These are phyloP conservation scores for Salix purpurea DNA, from an alignment of 345 rosid species.

Conservation along the genomic window DNA sequence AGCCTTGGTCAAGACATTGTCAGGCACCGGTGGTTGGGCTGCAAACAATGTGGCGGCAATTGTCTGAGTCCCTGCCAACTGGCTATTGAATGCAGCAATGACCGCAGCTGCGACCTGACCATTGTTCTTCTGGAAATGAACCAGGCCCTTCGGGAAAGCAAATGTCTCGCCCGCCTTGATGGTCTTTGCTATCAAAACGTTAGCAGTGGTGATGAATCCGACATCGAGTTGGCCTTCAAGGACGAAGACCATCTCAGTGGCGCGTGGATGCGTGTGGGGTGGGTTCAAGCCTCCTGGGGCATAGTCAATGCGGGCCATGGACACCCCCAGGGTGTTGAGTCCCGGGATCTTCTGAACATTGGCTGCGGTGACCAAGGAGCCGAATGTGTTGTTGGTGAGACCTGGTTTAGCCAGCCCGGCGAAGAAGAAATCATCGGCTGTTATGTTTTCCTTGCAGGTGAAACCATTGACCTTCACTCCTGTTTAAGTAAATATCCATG, in stretches of 20 bases:
- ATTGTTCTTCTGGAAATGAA: conserved; percentile 29
- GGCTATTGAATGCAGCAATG: conserved; percentile 30
- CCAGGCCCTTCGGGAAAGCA: conserved; percentile 21
- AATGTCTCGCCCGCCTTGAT: conserved; percentile 19
- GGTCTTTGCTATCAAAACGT: conserved; percentile 15
- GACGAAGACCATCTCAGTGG: conserved; percentile 26
- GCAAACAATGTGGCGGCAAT: conserved; percentile 18
- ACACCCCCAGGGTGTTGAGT: conserved; percentile 27
- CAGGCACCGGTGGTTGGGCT: conserved; percentile 23
- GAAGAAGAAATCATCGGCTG: conserved; percentile 23
- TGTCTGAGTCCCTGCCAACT: conserved; percentile 28
- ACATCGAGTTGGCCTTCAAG: conserved; percentile 24
- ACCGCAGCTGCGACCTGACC: conserved; percentile 12
- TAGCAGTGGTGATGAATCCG: conserved; percentile 30
- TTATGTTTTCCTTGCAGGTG: conserved; percentile 12
- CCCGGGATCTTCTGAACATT: conserved; percentile 25
- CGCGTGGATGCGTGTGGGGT: conserved; percentile 33
- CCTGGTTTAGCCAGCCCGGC: conserved; percentile 13
- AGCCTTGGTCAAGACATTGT: conserved; percentile 18
- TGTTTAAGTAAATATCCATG: background rate
- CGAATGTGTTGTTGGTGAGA: conserved; percentile 12
- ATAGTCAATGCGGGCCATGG: conserved; percentile 28
- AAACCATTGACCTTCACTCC: conserved; percentile 23
- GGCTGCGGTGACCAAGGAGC: conserved; percentile 14
- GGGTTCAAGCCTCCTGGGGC: conserved; percentile 27